Percentiles rank a stretch among this genome's conserved stretches.
Conservation (phyloP, 345 rosid species). For the Hypericum perforatum region DNA sequence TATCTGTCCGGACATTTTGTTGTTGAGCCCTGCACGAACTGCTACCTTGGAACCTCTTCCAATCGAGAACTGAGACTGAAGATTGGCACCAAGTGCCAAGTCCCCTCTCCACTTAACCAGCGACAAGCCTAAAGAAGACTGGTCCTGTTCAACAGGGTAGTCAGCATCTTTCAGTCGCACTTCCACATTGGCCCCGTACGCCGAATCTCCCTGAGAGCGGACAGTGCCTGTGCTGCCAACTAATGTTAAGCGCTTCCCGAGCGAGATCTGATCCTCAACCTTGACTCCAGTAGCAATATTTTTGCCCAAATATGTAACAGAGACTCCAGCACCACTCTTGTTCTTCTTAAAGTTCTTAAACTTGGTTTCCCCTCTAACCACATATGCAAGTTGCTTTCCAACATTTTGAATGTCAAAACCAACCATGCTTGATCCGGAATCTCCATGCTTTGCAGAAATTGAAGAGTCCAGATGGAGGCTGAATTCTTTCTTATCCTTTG, state of each 20-base stretch:
- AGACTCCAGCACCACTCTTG: constrained; percentile 62
- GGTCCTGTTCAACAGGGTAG: constrained; percentile 90
- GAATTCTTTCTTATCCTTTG: constrained; percentile 95
- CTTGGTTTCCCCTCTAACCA: constrained; percentile 76
- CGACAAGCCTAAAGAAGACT: constrained; percentile 70
- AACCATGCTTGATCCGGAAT: constrained; percentile 76
- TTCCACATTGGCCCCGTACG: constrained; percentile 88
- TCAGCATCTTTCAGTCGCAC: constrained; percentile 71
- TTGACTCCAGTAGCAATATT: constrained; percentile 77
- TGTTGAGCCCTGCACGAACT: constrained; percentile 87
- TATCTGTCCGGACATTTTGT: constrained; percentile 84
- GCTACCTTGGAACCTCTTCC: constrained; percentile 71
- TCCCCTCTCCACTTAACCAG: constrained; percentile 92
- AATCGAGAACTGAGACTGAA: constrained; percentile 74
- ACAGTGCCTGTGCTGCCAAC: constrained; percentile 84
- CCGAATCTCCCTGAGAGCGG: constrained; percentile 68
- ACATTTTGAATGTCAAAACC: constrained; percentile 95
- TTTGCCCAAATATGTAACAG: constrained; percentile 78
- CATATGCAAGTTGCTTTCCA: constrained; percentile 86
- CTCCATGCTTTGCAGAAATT: constrained; percentile 66
- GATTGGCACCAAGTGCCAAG: constrained; percentile 80
- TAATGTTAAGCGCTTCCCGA: constrained; percentile 64
- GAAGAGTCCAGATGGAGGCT: constrained; percentile 91
- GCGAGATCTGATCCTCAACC: constrained; percentile 71
- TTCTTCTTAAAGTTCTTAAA: constrained; percentile 64